These are phyloP conservation scores for Poteriospumella lacustris DNA, from an alignment of 108 stramenopile species.

Conservation along the genomic window DNA sequence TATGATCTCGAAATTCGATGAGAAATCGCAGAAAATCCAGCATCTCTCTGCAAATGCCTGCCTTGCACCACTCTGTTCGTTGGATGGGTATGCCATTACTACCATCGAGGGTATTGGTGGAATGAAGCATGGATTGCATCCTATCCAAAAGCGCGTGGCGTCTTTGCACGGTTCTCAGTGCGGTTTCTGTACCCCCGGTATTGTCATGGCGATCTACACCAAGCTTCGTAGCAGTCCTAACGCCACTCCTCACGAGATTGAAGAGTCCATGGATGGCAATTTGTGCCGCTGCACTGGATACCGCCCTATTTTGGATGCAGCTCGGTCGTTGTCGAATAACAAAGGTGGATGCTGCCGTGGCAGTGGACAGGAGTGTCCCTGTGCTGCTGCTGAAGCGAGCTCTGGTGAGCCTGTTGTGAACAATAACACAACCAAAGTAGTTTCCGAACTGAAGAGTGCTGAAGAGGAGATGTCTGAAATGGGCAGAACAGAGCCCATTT, in stretches of 20 bases:
- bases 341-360: constrained; percentile 33
- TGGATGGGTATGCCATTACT: constrained; percentile 44
- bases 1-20: constrained; percentile 34
- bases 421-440: constrained; percentile 1
- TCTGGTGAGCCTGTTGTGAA: no score
- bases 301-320: constrained; percentile 91
- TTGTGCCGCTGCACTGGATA: constrained; percentile 91
- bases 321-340: constrained; percentile 47
- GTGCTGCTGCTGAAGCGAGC: neutral
- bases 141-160: constrained; percentile 81
- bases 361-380: constrained; percentile 35
- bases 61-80: neutral
- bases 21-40: neutral
- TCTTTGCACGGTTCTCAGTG: constrained; percentile 90
- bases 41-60: constrained; percentile 13
- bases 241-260: constrained; percentile 54
- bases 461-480: constrained; percentile 10
- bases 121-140: constrained; percentile 69
- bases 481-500: constrained; percentile 40
- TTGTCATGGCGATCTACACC: constrained; percentile 80
- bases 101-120: constrained; percentile 84
- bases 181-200: constrained; percentile 93
- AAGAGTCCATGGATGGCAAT: constrained; percentile 88
- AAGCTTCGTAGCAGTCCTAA: constrained; percentile 53
- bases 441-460: neutral